phyloP scores from a whole-genome alignment of 495 filamentous ascomycete genomes.

The Xylaria scruposa region DNA sequence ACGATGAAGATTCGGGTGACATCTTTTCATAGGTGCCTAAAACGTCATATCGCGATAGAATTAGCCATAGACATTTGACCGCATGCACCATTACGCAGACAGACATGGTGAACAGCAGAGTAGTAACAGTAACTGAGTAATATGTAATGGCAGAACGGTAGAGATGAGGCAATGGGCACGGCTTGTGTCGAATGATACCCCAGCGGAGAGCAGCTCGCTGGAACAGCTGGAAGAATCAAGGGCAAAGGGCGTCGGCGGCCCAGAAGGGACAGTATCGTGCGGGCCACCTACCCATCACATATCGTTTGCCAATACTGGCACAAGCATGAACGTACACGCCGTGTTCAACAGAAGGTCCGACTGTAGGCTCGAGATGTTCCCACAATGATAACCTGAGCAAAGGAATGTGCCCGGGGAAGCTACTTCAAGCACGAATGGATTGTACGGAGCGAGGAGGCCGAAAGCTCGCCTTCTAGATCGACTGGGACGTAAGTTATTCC shows the following conservation, averaged over 20 bases:
- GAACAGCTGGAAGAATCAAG: not conserved
- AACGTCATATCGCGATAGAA: slow-evolving; percentile 32
- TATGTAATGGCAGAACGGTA: not conserved
- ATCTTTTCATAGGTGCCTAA: slow-evolving; percentile 43
- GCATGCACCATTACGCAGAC: slow-evolving; percentile 34
- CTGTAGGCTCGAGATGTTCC: not conserved
- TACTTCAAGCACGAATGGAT: not conserved
- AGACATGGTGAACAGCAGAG: slow-evolving; percentile 9
- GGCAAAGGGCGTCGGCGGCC: not conserved
- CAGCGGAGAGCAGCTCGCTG: not conserved
- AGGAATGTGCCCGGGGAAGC: not conserved
- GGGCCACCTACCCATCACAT: slow-evolving; percentile 29
- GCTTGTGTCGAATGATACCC: not conserved
- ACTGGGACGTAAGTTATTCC: not conserved
- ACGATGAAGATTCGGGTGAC: slow-evolving; percentile 76
- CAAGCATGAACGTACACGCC: slow-evolving; percentile 16
- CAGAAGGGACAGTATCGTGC: not conserved
- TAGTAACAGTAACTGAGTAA: not conserved
- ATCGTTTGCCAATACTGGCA: slow-evolving; percentile 18
- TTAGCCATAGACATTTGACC: slow-evolving; percentile 42
- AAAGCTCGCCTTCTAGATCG: not conserved
- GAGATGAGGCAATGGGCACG: not conserved
- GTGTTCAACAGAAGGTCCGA: slow-evolving; percentile 17
- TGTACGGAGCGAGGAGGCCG: slow-evolving; percentile 5
- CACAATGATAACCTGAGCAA: not conserved